Conservation (phyloP, 108 stramenopile species). For the Schizochytrium sp. region DNA sequence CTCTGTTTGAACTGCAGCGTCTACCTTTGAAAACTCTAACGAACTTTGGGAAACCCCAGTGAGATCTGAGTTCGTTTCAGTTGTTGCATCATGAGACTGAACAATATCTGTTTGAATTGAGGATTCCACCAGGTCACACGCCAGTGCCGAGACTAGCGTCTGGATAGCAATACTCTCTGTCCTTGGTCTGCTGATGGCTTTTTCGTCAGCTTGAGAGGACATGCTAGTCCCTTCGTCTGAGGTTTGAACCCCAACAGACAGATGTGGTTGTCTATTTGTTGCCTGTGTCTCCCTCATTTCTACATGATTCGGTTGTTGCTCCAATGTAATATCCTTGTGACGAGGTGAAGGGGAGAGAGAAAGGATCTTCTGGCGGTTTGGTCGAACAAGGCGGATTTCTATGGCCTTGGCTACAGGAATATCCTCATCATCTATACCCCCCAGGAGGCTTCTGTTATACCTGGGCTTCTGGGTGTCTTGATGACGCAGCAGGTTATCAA, state of each 20-base stretch:
- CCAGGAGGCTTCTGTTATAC: neutral
- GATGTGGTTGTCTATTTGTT: too few relatives aligned
- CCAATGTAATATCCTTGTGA: neutral
- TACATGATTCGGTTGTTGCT: neutral
- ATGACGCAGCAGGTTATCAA: neutral
- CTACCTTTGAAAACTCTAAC: neutral
- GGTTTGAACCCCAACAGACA: too few relatives aligned
- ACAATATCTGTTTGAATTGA: too few relatives aligned
- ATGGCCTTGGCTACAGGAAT: conserved; percentile 31
- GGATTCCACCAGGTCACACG: too few relatives aligned
- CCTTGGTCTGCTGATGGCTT: too few relatives aligned
- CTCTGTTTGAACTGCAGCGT: neutral
- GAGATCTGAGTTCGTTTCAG: neutral
- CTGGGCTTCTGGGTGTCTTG: neutral
- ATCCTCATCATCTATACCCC: neutral
- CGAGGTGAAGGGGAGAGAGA: neutral
- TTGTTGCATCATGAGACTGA: neutral
- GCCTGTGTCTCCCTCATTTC: too few relatives aligned
- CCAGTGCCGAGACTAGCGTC: too few relatives aligned
- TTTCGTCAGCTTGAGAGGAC: too few relatives aligned
- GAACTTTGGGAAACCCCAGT: neutral
- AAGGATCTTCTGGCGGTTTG: neutral
- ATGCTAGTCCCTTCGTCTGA: too few relatives aligned
- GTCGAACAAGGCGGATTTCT: neutral
- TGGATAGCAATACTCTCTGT: too few relatives aligned